Evolutionary conservation across 495 filamentous ascomycete genomes (phyloP).

Genomic region (Penicillium cosmopolitanum): DNA sequence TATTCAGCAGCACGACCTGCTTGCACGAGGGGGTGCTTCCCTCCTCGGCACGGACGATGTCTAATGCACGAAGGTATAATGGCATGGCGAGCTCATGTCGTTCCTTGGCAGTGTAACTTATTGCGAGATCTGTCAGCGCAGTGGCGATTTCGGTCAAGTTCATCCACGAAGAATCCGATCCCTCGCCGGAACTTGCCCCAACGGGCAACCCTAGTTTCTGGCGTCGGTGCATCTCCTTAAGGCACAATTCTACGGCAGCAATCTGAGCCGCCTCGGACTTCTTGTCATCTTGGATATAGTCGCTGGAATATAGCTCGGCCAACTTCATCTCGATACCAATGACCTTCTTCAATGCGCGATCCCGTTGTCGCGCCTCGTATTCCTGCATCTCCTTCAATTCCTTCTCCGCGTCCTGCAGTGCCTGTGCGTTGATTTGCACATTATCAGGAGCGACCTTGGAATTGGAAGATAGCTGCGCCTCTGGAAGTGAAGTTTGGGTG

Average conservation of each 20-base stretch:
- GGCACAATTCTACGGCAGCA: conserved; percentile 79
- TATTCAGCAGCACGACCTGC: conserved; percentile 64
- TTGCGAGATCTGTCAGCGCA: conserved; percentile 69
- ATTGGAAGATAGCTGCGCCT: conserved; percentile 22
- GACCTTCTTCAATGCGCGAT: conserved; percentile 69
- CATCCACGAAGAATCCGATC: conserved; percentile 70
- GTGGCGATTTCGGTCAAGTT: conserved; percentile 70
- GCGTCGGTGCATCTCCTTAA: conserved; percentile 73
- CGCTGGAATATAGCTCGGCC: conserved; percentile 69
- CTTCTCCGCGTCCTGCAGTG: conserved; percentile 36
- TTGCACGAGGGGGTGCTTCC: conserved; percentile 61
- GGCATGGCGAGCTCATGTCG: conserved; percentile 80
- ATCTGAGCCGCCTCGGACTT: conserved; percentile 72
- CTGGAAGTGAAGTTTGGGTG: conserved; percentile 22
- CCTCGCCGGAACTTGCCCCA: conserved; percentile 22
- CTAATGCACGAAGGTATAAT: conserved; percentile 83
- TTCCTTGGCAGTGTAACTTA: conserved; percentile 68
- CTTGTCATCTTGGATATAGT: conserved; percentile 54
- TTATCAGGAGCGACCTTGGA: conserved; percentile 23
- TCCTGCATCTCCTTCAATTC: conserved; percentile 36
- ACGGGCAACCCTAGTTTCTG: conserved; percentile 59
- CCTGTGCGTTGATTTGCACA: conserved; percentile 29
- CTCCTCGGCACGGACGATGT: conserved; percentile 50
- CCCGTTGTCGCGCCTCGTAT: conserved; percentile 62
- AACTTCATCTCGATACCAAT: conserved; percentile 79